A percentile compares a stretch with the other conserved stretches of the same genome.
phyloP scores from a whole-genome alignment of 2,329 filamentous ascomycete species.

The Exophiala dermatitidis region DNA sequence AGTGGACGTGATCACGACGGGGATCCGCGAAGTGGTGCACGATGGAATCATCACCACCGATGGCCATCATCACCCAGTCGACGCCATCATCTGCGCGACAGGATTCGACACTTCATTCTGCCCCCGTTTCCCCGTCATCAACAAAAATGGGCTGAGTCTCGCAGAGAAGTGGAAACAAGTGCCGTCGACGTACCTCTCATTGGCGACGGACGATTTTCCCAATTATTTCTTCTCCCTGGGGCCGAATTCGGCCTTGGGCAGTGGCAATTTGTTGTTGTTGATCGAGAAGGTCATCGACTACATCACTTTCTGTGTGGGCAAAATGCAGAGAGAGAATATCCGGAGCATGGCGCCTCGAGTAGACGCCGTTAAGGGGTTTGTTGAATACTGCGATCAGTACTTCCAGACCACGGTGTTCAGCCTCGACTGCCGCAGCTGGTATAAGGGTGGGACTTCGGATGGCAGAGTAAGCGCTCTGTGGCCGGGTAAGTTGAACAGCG shows the following conservation, averaged over 20 bases:
- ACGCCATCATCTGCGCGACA: conserved; percentile 36
- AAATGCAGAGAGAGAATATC: conserved; percentile 18
- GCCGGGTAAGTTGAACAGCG: conserved; percentile 31
- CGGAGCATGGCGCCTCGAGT: conserved; percentile 6
- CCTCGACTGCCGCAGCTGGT: conserved; percentile 29
- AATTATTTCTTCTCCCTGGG: conserved; percentile 32
- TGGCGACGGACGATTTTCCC: conserved; percentile 31
- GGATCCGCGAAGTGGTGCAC: conserved; percentile 11
- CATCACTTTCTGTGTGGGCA: conserved; percentile 8
- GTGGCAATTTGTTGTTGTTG: conserved; percentile 17
- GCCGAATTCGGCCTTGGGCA: conserved; percentile 30
- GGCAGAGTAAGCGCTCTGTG: conserved; percentile 40
- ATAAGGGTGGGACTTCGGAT: conserved; percentile 32
- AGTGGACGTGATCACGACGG: conserved; percentile 11
- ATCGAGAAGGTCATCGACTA: conserved; percentile 19
- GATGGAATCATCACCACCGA: conserved; percentile 25
- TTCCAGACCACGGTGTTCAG: conserved; percentile 16
- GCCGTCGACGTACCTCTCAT: conserved; percentile 33
- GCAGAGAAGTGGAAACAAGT: conserved; percentile 27
- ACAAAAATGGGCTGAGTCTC: conserved; percentile 24
- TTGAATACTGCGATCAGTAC: conserved; percentile 10
- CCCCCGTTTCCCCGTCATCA: conserved; percentile 32
- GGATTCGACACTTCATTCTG: conserved; percentile 34
- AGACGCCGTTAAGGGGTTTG: conserved; percentile 9
- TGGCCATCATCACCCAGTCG: conserved; percentile 30